Evolutionary conservation across 148 eudicot species (phyloP).

Genomic region (Rhododendron vialii): DNA sequence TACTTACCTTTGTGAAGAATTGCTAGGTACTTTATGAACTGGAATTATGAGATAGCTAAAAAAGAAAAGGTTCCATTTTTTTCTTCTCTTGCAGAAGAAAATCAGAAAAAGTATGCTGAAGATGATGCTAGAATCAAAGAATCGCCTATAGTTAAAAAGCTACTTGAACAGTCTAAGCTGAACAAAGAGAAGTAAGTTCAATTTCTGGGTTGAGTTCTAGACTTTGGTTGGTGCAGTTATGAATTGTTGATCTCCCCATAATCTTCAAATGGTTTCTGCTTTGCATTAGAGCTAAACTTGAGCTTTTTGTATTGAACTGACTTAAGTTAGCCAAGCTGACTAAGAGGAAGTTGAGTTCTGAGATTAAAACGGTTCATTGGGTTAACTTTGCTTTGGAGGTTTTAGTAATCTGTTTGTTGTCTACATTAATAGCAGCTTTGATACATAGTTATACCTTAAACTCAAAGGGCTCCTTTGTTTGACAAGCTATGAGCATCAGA

Average conservation of each 20-base stretch:
- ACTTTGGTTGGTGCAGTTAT: background rate
- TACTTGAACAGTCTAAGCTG: slow-evolving; percentile 62
- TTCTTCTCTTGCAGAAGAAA: slow-evolving; percentile 57
- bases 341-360: background rate
- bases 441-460: background rate
- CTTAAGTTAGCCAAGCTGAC: background rate
- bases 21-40: background rate
- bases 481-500: background rate
- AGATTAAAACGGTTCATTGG: background rate
- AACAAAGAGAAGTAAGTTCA: slow-evolving; percentile 73
- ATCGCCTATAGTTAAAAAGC: slow-evolving; percentile 81
- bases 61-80: background rate
- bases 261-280: background rate
- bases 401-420: background rate
- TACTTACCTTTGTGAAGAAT: background rate
- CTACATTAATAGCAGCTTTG: background rate
- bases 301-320: background rate
- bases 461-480: background rate
- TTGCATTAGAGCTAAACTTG: background rate
- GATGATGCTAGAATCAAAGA: slow-evolving; percentile 79
- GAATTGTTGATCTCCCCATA: background rate
- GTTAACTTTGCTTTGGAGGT: background rate
- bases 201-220: background rate
- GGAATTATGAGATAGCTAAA: background rate
- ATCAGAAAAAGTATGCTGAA: slow-evolving; percentile 84